These are phyloP conservation scores for Pythium vanterpoolii DNA, from an alignment of 352 stramenopile genomes.

Conservation along the genomic window DNA sequence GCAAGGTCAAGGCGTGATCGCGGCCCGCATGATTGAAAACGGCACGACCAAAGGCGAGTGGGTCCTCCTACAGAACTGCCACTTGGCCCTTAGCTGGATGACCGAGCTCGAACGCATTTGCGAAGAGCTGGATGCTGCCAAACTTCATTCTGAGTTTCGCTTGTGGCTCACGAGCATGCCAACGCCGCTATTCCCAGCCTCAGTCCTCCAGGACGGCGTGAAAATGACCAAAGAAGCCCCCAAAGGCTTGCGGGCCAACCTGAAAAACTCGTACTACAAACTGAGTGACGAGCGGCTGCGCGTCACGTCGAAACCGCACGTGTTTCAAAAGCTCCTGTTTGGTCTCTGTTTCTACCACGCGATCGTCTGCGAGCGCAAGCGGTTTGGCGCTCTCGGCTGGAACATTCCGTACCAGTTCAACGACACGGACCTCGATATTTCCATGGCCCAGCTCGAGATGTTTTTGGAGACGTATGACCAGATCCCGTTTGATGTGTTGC, in stretches of 20 bases:
- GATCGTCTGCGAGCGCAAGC: constrained; percentile 91
- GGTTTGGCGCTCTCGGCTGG: constrained; percentile 94
- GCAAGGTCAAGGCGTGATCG: constrained; percentile 90
- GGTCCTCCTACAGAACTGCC: constrained; percentile 95
- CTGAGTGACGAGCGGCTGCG: constrained; percentile 86
- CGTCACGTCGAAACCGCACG: constrained; percentile 81
- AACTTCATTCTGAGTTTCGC: constrained; percentile 90
- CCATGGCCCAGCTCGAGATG: constrained; percentile 79
- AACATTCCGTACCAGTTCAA: constrained; percentile 98
- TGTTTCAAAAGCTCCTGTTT: constrained; percentile 95
- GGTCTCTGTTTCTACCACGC: constrained; percentile 91
- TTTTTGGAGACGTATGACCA: constrained; percentile 87
- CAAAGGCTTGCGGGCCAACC: constrained; percentile 91
- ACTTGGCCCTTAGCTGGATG: constrained; percentile 95
- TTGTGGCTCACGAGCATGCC: constrained; percentile 92
- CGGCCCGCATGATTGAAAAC: constrained; percentile 89
- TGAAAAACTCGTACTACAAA: constrained; percentile 95
- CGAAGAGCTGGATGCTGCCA: constrained; percentile 83
- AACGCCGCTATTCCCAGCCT: constrained; percentile 85
- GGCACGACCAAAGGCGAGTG: constrained; percentile 89
- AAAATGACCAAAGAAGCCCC: constrained; percentile 98
- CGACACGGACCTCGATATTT: constrained; percentile 93
- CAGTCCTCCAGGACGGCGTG: constrained; percentile 93
- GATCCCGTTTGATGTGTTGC: constrained; percentile 86
- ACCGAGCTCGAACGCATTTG: constrained; percentile 93